Percentiles rank a stretch among this genome's conserved stretches.
These are phyloP conservation scores for Mycena amicta DNA, from an alignment of 768 basidiomycete species.

Conservation along the genomic window DNA sequence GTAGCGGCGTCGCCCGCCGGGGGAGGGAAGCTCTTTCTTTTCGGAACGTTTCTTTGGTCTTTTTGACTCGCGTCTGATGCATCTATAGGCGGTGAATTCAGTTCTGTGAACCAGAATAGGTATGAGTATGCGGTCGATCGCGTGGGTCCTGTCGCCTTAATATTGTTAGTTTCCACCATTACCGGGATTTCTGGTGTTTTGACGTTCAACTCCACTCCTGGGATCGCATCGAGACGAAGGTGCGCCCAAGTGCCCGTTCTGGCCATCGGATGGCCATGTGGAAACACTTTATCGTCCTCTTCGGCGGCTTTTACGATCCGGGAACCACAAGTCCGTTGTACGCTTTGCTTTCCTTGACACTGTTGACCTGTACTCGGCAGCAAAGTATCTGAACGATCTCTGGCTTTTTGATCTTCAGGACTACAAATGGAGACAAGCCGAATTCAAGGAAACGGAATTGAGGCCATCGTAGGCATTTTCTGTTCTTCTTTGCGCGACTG, in stretches of 20 bases:
- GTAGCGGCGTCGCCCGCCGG: conserved; percentile 70
- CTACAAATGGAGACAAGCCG: conserved; percentile 82
- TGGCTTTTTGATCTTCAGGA: conserved; percentile 88
- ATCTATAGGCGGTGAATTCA: conserved; percentile 77
- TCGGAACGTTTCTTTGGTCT: conserved; percentile 49
- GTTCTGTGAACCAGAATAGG: conserved; percentile 79
- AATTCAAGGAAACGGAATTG: conserved; percentile 68
- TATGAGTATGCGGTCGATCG: too few species aligned
- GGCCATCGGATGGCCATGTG: conserved; percentile 90
- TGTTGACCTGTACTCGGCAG: conserved; percentile 36
- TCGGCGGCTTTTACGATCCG: conserved; percentile 90
- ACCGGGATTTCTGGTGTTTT: conserved; percentile 88
- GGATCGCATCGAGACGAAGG: conserved; percentile 88
- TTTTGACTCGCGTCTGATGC: background rate
- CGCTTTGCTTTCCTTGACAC: background rate
- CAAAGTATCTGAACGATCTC: conserved; percentile 79
- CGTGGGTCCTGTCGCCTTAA: too few species aligned
- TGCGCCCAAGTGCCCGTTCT: conserved; percentile 76
- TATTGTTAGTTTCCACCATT: conserved; percentile 83
- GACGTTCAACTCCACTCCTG: conserved; percentile 77
- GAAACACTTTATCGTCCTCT: conserved; percentile 86
- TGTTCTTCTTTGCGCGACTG: background rate
- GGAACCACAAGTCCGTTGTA: conserved; percentile 77
- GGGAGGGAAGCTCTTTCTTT: conserved; percentile 87
- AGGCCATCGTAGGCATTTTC: conserved; percentile 64